Conservation (phyloP, 2,329 filamentous ascomycete species). For the Monosporascus sp. region DNA sequence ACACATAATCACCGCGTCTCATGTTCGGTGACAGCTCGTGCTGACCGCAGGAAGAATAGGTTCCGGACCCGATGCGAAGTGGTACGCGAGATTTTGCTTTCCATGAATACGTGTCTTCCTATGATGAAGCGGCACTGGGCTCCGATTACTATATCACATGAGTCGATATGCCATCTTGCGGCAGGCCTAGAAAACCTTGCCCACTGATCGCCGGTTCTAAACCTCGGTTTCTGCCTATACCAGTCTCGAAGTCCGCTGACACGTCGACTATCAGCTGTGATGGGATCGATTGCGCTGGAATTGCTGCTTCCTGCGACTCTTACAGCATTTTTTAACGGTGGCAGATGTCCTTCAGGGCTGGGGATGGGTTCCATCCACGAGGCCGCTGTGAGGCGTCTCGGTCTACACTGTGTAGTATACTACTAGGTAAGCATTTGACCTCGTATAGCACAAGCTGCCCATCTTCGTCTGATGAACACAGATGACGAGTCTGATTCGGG, state of each 20-base stretch:
- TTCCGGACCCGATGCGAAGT: neutral
- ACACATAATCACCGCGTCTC: conserved; percentile 19
- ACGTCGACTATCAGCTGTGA: neutral
- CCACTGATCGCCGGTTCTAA: conserved; percentile 64
- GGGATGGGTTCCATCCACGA: no score
- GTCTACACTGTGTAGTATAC: no score
- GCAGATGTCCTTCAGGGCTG: no score
- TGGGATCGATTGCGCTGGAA: neutral
- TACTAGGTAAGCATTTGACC: neutral
- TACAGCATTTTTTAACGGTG: no score
- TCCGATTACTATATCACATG: conserved; percentile 68
- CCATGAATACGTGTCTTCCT: conserved; percentile 23
- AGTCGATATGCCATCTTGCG: conserved; percentile 86
- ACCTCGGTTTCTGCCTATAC: neutral
- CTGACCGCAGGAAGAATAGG: no score
- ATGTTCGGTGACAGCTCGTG: no score
- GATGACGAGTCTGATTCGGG: conserved; percentile 64
- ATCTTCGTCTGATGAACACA: conserved; percentile 40
- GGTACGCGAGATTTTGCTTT: conserved; percentile 25
- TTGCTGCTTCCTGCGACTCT: no score
- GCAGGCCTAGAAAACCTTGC: conserved; percentile 99
- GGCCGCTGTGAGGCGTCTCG: no score
- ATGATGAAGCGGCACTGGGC: conserved; percentile 98
- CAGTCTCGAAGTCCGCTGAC: neutral
- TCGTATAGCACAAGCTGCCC: conserved; percentile 6